Evolutionary conservation across 352 stramenopile genomes (phyloP).

Genomic region (Phytophthora ramorum): DNA sequence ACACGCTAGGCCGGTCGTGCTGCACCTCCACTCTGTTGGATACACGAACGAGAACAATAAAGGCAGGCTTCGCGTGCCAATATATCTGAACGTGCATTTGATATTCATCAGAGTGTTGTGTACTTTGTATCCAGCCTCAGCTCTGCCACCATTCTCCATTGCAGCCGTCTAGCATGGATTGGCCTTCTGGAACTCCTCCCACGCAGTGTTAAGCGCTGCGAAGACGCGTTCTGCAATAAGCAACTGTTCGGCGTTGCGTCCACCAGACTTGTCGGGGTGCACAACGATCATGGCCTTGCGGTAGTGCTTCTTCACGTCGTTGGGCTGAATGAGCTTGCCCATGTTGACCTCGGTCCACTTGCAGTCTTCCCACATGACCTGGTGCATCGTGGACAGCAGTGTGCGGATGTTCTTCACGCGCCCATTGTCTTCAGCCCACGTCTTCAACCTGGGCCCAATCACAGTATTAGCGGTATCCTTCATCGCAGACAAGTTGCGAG

Average conservation of each 20-base stretch:
- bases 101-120: conserved; percentile 40
- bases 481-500: conserved; percentile 60
- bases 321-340: conserved; percentile 91
- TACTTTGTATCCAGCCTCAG: conserved; percentile 29
- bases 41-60: conserved; percentile 28
- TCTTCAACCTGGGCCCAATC: conserved; percentile 79
- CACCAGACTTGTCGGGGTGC: conserved; percentile 90
- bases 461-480: conserved; percentile 68
- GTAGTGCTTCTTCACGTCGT: conserved; percentile 93
- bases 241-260: conserved; percentile 86
- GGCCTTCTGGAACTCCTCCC: conserved; percentile 85
- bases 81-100: conserved; percentile 47
- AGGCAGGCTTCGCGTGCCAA: conserved; percentile 27
- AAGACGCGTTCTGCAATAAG: conserved; percentile 93
- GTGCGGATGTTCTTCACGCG: conserved; percentile 92
- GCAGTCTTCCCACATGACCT: conserved; percentile 91
- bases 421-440: conserved; percentile 87
- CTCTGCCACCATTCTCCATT: conserved; percentile 8
- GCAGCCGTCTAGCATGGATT: conserved; percentile 62
- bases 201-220: conserved; percentile 90
- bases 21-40: conserved; percentile 15
- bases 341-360: conserved; percentile 92
- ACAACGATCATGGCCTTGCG: conserved; percentile 94
- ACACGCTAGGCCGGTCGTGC: background rate
- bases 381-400: conserved; percentile 92